phyloP scores from a whole-genome alignment of 2,329 filamentous ascomycete species.

The Trichophyton rubrum region DNA sequence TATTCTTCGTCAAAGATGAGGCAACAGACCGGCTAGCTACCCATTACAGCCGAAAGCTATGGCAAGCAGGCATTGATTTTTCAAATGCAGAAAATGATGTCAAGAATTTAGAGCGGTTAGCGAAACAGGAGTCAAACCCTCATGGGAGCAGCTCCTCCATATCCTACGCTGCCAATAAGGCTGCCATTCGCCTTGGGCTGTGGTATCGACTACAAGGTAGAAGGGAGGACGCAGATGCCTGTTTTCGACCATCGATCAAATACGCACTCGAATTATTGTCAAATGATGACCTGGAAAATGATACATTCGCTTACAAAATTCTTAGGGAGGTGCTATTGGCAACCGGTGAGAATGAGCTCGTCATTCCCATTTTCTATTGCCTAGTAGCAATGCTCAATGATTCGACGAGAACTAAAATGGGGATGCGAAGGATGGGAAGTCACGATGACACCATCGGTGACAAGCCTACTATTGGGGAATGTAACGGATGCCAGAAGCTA shows the following conservation, averaged over 20 bases:
- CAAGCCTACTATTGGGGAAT: not conserved
- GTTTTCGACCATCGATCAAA: conserved; percentile 8
- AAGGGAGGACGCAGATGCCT: conserved; percentile 7
- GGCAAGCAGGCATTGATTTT: conserved; percentile 8
- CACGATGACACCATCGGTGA: not conserved
- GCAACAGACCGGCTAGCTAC: conserved; percentile 7
- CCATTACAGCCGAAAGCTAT: conserved; percentile 5
- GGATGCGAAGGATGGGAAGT: not conserved
- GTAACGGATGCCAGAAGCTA: conserved; percentile 7
- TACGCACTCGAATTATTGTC: conserved; percentile 7
- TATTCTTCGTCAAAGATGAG: not conserved
- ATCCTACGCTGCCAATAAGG: not conserved
- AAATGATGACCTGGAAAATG: conserved; percentile 11
- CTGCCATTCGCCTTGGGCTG: conserved; percentile 7
- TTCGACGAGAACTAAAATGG: not conserved
- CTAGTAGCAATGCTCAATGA: not conserved
- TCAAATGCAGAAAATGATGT: conserved; percentile 4
- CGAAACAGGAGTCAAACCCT: not conserved
- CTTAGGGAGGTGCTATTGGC: not conserved
- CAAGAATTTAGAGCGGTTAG: conserved; percentile 6
- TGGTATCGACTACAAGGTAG: conserved; percentile 10
- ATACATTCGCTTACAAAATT: not conserved
- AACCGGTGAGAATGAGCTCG: not conserved
- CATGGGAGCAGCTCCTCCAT: not conserved
- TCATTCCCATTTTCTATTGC: not conserved